Evolutionary conservation across 2,329 filamentous ascomycete species (phyloP).

Genomic region (Pseudopyrenochaeta lycopersici): DNA sequence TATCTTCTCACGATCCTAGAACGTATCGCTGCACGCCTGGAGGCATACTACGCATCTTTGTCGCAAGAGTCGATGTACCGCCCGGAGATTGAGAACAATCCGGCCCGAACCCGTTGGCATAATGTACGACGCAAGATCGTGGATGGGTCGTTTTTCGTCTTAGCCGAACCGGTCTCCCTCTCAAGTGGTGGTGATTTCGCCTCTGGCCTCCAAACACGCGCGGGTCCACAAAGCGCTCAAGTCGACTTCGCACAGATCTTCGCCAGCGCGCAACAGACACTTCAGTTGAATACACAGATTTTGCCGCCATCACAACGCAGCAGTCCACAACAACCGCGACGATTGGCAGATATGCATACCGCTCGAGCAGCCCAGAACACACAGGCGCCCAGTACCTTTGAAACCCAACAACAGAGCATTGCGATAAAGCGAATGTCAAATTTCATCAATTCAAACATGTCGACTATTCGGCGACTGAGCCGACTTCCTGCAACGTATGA

Average conservation of each 20-base stretch:
- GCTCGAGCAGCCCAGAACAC: constrained; percentile 15
- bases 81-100: constrained; percentile 62
- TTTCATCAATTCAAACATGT: constrained; percentile 28
- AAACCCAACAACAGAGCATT: constrained; percentile 18
- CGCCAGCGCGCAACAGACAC: constrained; percentile 20
- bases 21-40: constrained; percentile 61
- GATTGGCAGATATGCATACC: constrained; percentile 26
- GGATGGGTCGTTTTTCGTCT: constrained; percentile 62
- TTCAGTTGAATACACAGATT: constrained; percentile 13
- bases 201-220: constrained; percentile 2
- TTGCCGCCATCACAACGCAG: not conserved
- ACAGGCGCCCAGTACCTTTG: constrained; percentile 22
- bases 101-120: constrained; percentile 62
- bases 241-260: constrained; percentile 28
- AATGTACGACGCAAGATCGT: constrained; percentile 59
- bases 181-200: constrained; percentile 7
- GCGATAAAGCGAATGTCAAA: constrained; percentile 23
- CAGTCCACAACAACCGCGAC: constrained; percentile 6
- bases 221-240: not conserved
- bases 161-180: constrained; percentile 41
- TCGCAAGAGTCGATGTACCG: constrained; percentile 60
- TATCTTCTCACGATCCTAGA: constrained; percentile 62
- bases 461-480: constrained; percentile 24
- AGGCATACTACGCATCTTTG: constrained; percentile 62
- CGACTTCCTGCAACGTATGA: constrained; percentile 23